Percentiles rank a stretch among this genome's conserved stretches.
Conservation (phyloP, 2,329 filamentous ascomycete species). For the Monosporascus sp. region DNA sequence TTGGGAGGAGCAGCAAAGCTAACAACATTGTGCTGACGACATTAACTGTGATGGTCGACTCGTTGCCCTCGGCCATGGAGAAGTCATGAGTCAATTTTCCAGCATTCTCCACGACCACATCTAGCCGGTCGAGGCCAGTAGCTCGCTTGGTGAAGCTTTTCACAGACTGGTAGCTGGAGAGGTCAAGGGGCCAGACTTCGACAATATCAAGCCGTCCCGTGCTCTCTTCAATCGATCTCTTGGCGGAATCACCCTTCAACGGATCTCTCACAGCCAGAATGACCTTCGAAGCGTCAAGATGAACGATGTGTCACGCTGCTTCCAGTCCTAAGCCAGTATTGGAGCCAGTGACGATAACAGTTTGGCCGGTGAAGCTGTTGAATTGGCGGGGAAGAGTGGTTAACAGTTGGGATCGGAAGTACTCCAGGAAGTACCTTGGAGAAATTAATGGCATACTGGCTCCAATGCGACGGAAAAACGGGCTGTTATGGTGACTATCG, state of each 20-base stretch:
- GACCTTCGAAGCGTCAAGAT: conserved; percentile 25
- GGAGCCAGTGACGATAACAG: conserved; percentile 34
- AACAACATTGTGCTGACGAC: conserved; percentile 25
- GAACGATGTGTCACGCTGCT: conserved; percentile 27
- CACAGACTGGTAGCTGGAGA: conserved; percentile 34
- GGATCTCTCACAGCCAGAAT: conserved; percentile 32
- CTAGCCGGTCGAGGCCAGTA: conserved; percentile 31
- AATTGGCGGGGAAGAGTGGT: too few species aligned
- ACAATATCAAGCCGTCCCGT: conserved; percentile 11
- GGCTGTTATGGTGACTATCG: too few species aligned
- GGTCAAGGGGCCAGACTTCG: conserved; percentile 40
- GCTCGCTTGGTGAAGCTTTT: conserved; percentile 31
- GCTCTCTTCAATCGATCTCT: conserved; percentile 23
- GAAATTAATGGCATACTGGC: too few species aligned
- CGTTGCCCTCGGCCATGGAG: conserved; percentile 36
- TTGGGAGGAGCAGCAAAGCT: conserved; percentile 24
- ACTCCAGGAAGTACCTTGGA: too few species aligned
- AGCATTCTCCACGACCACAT: conserved; percentile 38
- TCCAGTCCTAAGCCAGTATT: conserved; percentile 36
- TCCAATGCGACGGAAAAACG: too few species aligned
- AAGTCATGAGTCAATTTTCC: conserved; percentile 35
- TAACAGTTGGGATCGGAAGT: too few species aligned
- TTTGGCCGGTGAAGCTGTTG: conserved; percentile 14
- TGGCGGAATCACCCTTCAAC: conserved; percentile 36
- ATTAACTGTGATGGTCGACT: conserved; percentile 39